Conservation (phyloP, 768 basidiomycete genomes). For the Wakefieldia striispora region DNA sequence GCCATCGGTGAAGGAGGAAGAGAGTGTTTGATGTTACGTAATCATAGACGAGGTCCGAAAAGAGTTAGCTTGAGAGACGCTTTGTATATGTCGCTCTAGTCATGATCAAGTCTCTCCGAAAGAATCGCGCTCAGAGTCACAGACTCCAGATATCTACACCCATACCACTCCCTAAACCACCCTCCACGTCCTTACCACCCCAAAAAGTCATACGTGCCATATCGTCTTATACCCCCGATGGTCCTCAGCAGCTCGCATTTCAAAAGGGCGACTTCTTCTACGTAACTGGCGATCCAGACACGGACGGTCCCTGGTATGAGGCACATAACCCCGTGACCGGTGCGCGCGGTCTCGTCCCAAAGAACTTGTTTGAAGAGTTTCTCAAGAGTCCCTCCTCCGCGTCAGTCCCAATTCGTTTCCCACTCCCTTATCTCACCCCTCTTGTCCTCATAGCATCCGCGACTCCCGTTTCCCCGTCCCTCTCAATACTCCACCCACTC, state of each 20-base stretch:
- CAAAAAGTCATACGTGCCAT: slow-evolving; percentile 94
- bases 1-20: slow-evolving; percentile 56
- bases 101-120: slow-evolving; percentile 79
- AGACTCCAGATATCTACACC: slow-evolving; percentile 68
- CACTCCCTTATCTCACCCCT: not conserved
- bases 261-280: slow-evolving; percentile 97
- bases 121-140: slow-evolving; percentile 64
- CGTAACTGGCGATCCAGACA: slow-evolving; percentile 73
- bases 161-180: slow-evolving; percentile 63
- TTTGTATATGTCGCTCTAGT: not conserved
- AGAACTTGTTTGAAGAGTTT: slow-evolving; percentile 87
- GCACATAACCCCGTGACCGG: slow-evolving; percentile 93
- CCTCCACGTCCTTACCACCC: slow-evolving; percentile 73
- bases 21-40: slow-evolving; percentile 22
- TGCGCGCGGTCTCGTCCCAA: slow-evolving; percentile 88
- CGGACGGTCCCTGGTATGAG: slow-evolving; percentile 74
- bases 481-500: slow-evolving; percentile 22
- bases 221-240: slow-evolving; percentile 57
- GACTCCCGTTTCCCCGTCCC: slow-evolving; percentile 34
- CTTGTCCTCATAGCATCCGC: slow-evolving; percentile 34
- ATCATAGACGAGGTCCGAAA: slow-evolving; percentile 9
- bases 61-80: too few relatives aligned
- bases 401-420: slow-evolving; percentile 24
- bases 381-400: slow-evolving; percentile 56
- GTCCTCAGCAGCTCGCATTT: slow-evolving; percentile 87